Base-by-base conservation (phyloP, 371 early-diverging fungal genomes). In the Mucor mucedo region DNA sequence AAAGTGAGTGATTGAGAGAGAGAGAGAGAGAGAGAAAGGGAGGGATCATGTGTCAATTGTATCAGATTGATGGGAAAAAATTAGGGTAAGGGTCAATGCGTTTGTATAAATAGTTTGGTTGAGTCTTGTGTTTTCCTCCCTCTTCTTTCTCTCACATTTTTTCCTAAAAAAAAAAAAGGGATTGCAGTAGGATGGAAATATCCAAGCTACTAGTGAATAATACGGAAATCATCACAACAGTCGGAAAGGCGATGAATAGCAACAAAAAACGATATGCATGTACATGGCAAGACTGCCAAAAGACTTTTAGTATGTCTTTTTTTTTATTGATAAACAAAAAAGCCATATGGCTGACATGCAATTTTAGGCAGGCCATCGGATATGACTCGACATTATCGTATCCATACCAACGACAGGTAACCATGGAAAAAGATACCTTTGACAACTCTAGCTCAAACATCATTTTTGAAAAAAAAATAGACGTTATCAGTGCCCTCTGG, bases 361-460 rank as follows among this genome's bases (percentile, higher is more conserved):
- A 11, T 45, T 27, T 9, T 62, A 69, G 72, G 64, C 29, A 52
- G 72, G 16, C 65, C 63, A 10, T 72, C 72, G 13, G 72, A 72
- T 57, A 63, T 65, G 50, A 62, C 60, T 10, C 52, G 72, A 33
- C 72, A 72, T 53, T 72, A 69, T 44, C 69, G 72, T 6, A 72
- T 69, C 21, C 72, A 72, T 52, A 69, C 69, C 8, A 69, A 72
- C 47, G 72, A 72, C 48, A 58, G 71, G 71, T 63, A 62, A 3
- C 21, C 21, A 21, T 21, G 21, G 21, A 21, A 21, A 21, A 21
- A 21, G 21, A 21, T 21, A 21, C 21, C 21, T 21, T 21, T 21
- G 21, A 21, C 21, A 21, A 21, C 21, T 21, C 21, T 21, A 21
- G 21, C 21, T 21, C 21, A 21, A 21, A 21, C 21, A 21, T 21